Evolutionary conservation across 352 stramenopile genomes (phyloP).

Genomic region (Peronospora tabacina): DNA sequence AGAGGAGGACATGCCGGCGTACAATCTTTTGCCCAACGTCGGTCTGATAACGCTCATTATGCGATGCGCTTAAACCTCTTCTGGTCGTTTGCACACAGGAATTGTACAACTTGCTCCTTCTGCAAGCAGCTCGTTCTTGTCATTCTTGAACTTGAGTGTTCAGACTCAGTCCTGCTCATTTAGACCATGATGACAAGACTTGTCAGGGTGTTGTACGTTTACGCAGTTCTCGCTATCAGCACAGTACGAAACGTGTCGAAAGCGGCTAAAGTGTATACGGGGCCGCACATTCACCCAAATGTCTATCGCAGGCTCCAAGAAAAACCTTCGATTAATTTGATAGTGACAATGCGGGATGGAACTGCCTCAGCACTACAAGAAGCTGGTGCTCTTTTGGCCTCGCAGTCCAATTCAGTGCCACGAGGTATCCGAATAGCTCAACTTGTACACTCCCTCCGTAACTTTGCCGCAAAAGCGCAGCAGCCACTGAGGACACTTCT

Average conservation of each 20-base stretch:
- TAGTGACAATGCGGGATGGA: slow-evolving; percentile 25
- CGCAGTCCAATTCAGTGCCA: slow-evolving; percentile 4
- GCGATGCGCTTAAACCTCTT: background rate
- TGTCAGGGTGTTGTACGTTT: background rate
- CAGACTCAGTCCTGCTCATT: no score
- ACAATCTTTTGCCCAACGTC: background rate
- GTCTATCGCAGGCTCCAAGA: slow-evolving; percentile 22
- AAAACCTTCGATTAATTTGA: slow-evolving; percentile 24
- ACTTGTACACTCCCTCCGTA: slow-evolving; percentile 19
- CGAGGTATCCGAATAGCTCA: slow-evolving; percentile 18
- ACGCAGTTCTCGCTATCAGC: slow-evolving; percentile 1
- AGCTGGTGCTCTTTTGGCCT: background rate
- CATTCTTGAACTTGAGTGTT: background rate
- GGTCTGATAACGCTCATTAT: background rate
- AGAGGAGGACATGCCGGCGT: no score
- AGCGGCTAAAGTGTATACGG: background rate
- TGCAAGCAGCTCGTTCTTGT: background rate
- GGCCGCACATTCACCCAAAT: slow-evolving; percentile 14
- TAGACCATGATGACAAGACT: background rate
- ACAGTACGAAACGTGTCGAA: background rate
- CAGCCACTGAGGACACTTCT: slow-evolving; percentile 12
- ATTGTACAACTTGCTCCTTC: background rate
- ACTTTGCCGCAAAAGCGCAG: slow-evolving; percentile 7
- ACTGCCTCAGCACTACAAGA: slow-evolving; percentile 10
- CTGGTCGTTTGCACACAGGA: background rate